Conservation (phyloP, 805 yeast species). For the Suhomyces canberraensis region DNA sequence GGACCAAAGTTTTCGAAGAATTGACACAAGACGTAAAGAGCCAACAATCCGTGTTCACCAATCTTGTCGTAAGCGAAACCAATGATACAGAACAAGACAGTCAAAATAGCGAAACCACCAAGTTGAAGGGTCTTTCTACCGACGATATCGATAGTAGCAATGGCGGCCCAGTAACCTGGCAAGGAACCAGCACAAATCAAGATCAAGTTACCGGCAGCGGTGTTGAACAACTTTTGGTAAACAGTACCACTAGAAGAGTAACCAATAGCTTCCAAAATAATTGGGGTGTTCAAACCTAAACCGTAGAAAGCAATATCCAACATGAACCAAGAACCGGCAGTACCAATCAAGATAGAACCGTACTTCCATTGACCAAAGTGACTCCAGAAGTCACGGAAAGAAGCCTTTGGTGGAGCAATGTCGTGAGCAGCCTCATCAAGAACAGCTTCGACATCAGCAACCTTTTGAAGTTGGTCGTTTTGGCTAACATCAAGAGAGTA, state of each 20-base stretch:
- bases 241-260: conserved; percentile 70
- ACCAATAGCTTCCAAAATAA: conserved; percentile 79
- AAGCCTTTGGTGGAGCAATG: conserved; percentile 73
- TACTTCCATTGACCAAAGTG: conserved; percentile 88
- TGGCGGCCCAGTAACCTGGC: conserved; percentile 90
- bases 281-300: conserved; percentile 76
- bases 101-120: conserved; percentile 68
- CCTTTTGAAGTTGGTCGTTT: conserved; percentile 53
- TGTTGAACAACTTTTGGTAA: conserved; percentile 66
- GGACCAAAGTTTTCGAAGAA: conserved; percentile 93
- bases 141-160: conserved; percentile 71
- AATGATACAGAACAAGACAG: conserved; percentile 69
- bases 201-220: conserved; percentile 90
- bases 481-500: conserved; percentile 74
- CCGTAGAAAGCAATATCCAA: conserved; percentile 91
- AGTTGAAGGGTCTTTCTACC: conserved; percentile 87
- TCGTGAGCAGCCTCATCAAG: conserved; percentile 36
- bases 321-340: conserved; percentile 90
- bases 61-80: conserved; percentile 82
- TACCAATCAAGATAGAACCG: conserved; percentile 78
- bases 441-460: conserved; percentile 48
- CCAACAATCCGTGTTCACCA: conserved; percentile 64
- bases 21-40: conserved; percentile 74
- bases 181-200: conserved; percentile 91
- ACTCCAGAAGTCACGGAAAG: conserved; percentile 62